Evolutionary conservation across 1,284 basidiomycete species (phyloP).

Genomic region (Trametes polyzona): DNA sequence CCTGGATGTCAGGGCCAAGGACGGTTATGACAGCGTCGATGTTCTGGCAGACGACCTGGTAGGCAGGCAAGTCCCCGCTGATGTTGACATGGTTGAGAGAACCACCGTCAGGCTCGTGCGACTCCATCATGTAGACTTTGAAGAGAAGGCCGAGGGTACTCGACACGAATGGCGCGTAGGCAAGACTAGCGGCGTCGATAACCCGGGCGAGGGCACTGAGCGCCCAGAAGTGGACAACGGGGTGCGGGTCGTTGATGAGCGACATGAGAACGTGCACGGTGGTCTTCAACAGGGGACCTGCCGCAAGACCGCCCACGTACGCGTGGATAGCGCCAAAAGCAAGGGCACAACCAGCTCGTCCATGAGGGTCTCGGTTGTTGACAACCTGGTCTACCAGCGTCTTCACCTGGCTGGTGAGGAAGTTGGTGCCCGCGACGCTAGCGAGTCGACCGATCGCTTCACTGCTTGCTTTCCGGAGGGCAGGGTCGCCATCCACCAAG

Average conservation of each 20-base stretch:
- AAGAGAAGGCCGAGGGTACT: slow-evolving; percentile 91
- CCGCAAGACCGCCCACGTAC: slow-evolving; percentile 91
- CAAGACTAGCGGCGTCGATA: slow-evolving; percentile 90
- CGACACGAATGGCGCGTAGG: slow-evolving; percentile 89
- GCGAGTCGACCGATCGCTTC: slow-evolving; percentile 91
- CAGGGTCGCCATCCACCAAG: slow-evolving; percentile 80
- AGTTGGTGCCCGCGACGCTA: slow-evolving; percentile 82
- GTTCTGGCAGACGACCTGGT: slow-evolving; percentile 90
- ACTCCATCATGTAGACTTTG: slow-evolving; percentile 89
- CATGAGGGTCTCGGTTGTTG: slow-evolving; percentile 92
- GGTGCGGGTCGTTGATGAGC: slow-evolving; percentile 94
- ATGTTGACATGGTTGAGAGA: slow-evolving; percentile 83
- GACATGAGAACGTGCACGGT: slow-evolving; percentile 97
- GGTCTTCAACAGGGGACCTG: slow-evolving; percentile 94
- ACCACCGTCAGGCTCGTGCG: slow-evolving; percentile 95
- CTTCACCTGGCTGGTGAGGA: slow-evolving; percentile 89
- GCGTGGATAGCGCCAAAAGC: slow-evolving; percentile 95
- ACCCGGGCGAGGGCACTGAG: slow-evolving; percentile 86
- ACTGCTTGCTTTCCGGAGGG: slow-evolving; percentile 82
- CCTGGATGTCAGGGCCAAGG: slow-evolving; percentile 94
- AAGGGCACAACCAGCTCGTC: slow-evolving; percentile 91
- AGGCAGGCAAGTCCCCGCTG: slow-evolving; percentile 89
- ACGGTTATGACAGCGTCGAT: slow-evolving; percentile 94
- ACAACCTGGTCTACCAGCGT: slow-evolving; percentile 96
- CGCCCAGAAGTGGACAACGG: slow-evolving; percentile 94